These are phyloP conservation scores for Priceomyces medius DNA, from an alignment of 805 yeast species.

Conservation along the genomic window DNA sequence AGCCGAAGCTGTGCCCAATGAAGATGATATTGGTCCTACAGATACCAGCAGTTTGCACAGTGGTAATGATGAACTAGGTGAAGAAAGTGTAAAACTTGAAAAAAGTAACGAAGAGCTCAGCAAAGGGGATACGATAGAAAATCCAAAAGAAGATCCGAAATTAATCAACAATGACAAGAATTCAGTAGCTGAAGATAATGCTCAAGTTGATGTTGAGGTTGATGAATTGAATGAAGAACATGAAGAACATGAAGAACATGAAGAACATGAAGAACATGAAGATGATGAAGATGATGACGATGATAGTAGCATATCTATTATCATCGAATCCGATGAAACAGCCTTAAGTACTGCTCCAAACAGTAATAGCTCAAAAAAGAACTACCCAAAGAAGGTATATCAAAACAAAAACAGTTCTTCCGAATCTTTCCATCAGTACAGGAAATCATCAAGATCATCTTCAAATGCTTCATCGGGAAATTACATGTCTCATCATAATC, in stretches of 20 bases:
- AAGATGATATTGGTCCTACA: not conserved
- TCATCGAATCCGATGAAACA: conserved; percentile 35
- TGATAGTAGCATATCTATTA: conserved; percentile 39
- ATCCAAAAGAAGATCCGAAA: not conserved
- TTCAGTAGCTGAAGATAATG: not conserved
- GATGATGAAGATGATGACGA: conserved; percentile 33
- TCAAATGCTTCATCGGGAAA: conserved; percentile 18
- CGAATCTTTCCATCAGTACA: conserved; percentile 18
- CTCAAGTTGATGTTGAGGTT: conserved; percentile 1
- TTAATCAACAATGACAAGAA: not conserved
- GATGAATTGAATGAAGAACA: conserved; percentile 1
- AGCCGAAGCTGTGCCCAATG: not conserved
- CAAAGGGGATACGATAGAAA: conserved; percentile 7
- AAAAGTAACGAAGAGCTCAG: conserved; percentile 6
- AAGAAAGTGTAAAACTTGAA: not conserved
- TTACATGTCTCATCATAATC: conserved; percentile 5
- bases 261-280: conserved; percentile 18
- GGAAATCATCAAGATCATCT: conserved; percentile 16
- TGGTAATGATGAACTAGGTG: conserved; percentile 1
- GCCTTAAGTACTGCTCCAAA: conserved; percentile 20
- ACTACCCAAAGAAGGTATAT: conserved; percentile 13
- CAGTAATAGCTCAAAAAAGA: conserved; percentile 11
- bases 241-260: conserved; percentile 6
- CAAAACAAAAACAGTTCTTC: conserved; percentile 18
- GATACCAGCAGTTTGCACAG: not conserved